Evolutionary conservation across 345 rosid species (phyloP).

Genomic region (Rhodamnia argentea): DNA sequence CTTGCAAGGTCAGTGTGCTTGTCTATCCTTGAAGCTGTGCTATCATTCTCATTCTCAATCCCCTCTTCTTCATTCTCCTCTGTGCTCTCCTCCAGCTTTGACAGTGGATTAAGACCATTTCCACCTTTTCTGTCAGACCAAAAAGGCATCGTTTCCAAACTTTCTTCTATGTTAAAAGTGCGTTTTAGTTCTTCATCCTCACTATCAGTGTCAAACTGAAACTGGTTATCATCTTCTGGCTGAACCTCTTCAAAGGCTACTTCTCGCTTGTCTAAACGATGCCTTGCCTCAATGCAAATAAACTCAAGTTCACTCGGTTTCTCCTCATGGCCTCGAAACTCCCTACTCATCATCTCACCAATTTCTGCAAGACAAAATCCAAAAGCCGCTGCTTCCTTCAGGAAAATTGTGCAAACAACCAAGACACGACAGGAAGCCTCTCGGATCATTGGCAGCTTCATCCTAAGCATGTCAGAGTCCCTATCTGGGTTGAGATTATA

Average conservation of each 20-base stretch:
- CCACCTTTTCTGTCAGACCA: slow-evolving; percentile 3
- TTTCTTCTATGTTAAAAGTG: slow-evolving; percentile 3
- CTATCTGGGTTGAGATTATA: slow-evolving; percentile 16
- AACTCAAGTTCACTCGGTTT: slow-evolving; percentile 30
- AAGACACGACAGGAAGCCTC: slow-evolving; percentile 30
- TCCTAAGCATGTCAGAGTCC: slow-evolving; percentile 35
- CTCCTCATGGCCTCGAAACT: slow-evolving; percentile 24
- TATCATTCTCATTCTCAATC: slow-evolving; percentile 9
- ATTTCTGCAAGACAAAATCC: slow-evolving; percentile 32
- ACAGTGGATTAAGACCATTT: slow-evolving; percentile 17
- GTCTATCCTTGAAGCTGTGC: neutral
- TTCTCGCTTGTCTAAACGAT: slow-evolving; percentile 7
- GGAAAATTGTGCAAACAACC: slow-evolving; percentile 26
- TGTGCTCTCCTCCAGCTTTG: slow-evolving; percentile 28
- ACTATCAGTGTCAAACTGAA: slow-evolving; percentile 32
- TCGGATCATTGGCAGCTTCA: slow-evolving; percentile 30
- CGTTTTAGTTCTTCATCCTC: slow-evolving; percentile 16
- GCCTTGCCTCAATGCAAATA: slow-evolving; percentile 29
- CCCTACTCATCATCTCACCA: slow-evolving; percentile 44
- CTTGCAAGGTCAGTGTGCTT: neutral
- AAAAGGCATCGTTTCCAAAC: neutral
- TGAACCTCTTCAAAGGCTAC: neutral
- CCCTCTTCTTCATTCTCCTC: slow-evolving; percentile 14
- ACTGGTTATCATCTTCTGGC: slow-evolving; percentile 11
- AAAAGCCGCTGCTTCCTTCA: slow-evolving; percentile 22